Evolutionary conservation across 2,329 filamentous ascomycete genomes (phyloP).

Genomic region (Aureobasidium sp.): DNA sequence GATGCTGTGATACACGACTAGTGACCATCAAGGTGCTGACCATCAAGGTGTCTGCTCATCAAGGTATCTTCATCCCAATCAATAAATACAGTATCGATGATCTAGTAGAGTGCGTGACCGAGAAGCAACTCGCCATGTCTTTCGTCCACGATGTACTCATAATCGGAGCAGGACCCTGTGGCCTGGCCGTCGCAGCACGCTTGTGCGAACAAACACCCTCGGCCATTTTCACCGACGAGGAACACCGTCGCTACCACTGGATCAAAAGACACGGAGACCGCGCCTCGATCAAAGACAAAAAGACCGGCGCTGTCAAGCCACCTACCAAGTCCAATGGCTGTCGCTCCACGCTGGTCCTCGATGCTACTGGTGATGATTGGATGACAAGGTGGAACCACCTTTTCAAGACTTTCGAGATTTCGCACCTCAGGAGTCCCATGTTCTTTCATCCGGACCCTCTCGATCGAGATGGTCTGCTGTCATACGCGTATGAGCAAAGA

Average conservation of each 20-base stretch:
- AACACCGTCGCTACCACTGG: slow-evolving; percentile 76
- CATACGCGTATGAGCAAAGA: slow-evolving; percentile 56
- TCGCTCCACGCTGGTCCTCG: slow-evolving; percentile 56
- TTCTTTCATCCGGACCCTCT: slow-evolving; percentile 74
- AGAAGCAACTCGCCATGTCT: no score
- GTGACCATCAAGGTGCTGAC: no score
- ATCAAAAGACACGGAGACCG: slow-evolving; percentile 58
- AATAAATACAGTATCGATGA: no score
- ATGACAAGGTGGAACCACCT: slow-evolving; percentile 64
- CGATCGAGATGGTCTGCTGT: slow-evolving; percentile 66
- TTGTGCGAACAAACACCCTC: slow-evolving; percentile 66
- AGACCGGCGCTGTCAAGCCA: slow-evolving; percentile 36
- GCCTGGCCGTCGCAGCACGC: slow-evolving; percentile 65
- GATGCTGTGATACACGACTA: no score
- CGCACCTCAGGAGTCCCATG: slow-evolving; percentile 69
- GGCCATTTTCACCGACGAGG: slow-evolving; percentile 75
- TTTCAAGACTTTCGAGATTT: slow-evolving; percentile 63
- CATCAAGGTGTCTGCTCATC: no score
- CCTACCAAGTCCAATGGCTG: slow-evolving; percentile 24
- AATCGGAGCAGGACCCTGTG: slow-evolving; percentile 67
- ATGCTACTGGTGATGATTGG: slow-evolving; percentile 58
- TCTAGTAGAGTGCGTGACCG: no score
- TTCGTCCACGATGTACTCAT: slow-evolving; percentile 45
- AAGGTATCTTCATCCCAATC: no score
- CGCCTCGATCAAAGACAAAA: slow-evolving; percentile 51